A percentile compares a stretch with the other conserved stretches of the same genome.
phyloP scores from a whole-genome alignment of 2,329 filamentous ascomycete genomes.

The Rutstroemia sydowiana region DNA sequence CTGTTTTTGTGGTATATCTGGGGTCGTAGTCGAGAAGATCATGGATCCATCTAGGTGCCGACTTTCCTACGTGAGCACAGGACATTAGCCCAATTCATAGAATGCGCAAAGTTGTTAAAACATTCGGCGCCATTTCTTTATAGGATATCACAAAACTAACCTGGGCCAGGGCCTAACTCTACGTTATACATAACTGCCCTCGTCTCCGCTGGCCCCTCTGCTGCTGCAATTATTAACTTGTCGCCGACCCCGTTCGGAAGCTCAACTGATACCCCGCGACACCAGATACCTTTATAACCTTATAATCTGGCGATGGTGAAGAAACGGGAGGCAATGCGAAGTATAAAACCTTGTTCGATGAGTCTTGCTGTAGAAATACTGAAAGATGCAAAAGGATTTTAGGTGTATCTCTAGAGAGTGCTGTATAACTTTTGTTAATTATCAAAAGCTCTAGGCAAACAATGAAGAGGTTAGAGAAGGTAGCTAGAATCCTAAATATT shows the following conservation, averaged over 20 bases:
- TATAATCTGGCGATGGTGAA: too few relatives aligned
- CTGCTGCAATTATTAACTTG: background rate
- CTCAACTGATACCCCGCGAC: constrained; percentile 1
- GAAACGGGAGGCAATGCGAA: too few relatives aligned
- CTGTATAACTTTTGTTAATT: background rate
- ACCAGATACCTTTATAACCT: background rate
- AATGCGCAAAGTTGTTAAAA: background rate
- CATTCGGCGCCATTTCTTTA: background rate
- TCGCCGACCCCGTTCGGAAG: background rate
- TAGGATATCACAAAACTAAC: constrained; percentile 3
- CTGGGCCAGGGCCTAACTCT: constrained; percentile 6
- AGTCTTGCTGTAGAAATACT: too few relatives aligned
- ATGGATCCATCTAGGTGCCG: constrained; percentile 39
- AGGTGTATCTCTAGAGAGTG: background rate
- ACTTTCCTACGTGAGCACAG: constrained; percentile 37
- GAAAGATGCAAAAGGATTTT: background rate
- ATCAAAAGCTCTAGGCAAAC: background rate
- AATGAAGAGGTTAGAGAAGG: background rate
- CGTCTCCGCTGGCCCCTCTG: background rate
- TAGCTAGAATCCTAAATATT: background rate
- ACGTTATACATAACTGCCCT: constrained; percentile 3
- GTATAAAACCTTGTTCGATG: too few relatives aligned
- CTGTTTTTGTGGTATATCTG: constrained; percentile 27
- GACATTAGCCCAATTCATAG: background rate
- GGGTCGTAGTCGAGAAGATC: constrained; percentile 39